Percentiles rank a stretch among this genome's conserved stretches.
Evolutionary conservation across 2,329 filamentous ascomycete genomes (phyloP).

Genomic region (Blastomyces parvus): DNA sequence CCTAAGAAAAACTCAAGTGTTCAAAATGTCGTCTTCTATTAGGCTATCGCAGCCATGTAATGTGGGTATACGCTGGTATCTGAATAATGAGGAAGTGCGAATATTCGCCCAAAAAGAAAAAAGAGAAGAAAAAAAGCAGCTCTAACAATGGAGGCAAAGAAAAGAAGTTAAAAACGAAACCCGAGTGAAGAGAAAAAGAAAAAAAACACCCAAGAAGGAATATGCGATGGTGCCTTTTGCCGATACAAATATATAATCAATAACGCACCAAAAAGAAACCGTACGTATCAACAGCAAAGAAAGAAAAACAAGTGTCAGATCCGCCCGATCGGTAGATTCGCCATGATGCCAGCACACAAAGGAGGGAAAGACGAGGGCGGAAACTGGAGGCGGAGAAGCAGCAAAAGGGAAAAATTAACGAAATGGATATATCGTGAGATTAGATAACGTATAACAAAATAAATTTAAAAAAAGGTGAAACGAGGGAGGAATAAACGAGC

Average conservation of each 20-base stretch:
- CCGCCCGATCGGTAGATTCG: background rate
- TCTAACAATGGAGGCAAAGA: background rate
- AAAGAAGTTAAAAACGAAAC: slow-evolving; percentile 4
- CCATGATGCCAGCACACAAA: background rate
- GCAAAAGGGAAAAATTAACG: background rate
- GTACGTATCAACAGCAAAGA: background rate
- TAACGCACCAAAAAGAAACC: background rate
- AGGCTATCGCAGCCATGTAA: background rate
- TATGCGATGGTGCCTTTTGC: background rate
- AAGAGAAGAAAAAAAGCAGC: background rate
- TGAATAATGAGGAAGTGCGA: background rate
- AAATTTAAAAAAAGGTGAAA: background rate
- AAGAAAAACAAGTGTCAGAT: background rate
- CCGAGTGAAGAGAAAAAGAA: background rate
- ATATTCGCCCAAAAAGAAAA: background rate
- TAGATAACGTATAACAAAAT: background rate
- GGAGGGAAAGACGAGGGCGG: slow-evolving; percentile 2
- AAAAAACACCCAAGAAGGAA: background rate
- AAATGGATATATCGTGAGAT: slow-evolving; percentile 14
- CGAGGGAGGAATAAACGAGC: background rate
- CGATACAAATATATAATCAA: background rate
- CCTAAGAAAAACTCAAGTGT: background rate
- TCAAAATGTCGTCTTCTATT: background rate
- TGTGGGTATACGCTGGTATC: background rate
- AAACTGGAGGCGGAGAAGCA: background rate